Evolutionary conservation across 129 eudicot genomes (phyloP).

Genomic region (Saposhnikovia divaricata): DNA sequence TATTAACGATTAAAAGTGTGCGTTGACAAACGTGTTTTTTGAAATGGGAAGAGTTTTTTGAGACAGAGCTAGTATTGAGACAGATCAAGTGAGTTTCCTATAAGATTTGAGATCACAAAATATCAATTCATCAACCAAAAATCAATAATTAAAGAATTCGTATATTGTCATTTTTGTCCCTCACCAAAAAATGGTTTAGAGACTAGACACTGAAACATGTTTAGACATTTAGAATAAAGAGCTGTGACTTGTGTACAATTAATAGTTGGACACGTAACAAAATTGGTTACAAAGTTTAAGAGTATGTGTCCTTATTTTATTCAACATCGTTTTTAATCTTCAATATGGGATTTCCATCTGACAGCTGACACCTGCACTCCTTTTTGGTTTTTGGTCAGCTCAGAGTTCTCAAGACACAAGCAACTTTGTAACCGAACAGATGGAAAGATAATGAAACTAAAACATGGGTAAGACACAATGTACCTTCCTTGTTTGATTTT

Average conservation of each 20-base stretch:
- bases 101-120: no score
- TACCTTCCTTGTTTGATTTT: constrained; percentile 8
- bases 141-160: no score
- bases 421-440: constrained; percentile 7
- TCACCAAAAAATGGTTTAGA: background rate
- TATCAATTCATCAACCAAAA: no score
- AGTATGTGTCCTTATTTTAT: constrained; percentile 1
- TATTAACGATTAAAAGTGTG: no score
- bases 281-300: constrained; percentile 1
- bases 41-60: no score
- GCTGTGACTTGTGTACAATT: background rate
- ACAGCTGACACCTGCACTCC: constrained; percentile 12
- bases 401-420: constrained; percentile 13
- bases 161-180: background rate
- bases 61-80: no score
- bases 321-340: background rate
- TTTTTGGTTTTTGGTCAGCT: background rate
- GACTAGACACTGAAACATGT: background rate
- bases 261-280: background rate
- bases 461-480: background rate
- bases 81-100: background rate
- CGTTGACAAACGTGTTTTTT: no score
- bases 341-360: constrained; percentile 6
- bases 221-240: background rate
- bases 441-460: background rate